Evolutionary conservation across 371 early-diverging fungal genomes (phyloP).

Genomic region (Lichtheimia ramosa): DNA sequence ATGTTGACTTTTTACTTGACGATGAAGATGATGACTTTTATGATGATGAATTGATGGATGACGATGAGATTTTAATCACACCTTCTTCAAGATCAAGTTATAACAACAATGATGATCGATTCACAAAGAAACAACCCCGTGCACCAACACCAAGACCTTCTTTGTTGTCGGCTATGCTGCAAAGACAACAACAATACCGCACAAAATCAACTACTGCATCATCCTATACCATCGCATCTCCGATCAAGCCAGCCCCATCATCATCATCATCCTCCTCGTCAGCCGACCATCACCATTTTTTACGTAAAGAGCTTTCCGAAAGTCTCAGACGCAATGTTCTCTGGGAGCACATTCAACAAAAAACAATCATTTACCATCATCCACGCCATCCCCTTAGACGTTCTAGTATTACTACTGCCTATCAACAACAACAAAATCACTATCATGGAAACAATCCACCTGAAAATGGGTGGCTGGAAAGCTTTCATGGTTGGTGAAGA

Average conservation of each 20-base stretch:
- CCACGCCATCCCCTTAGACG: neutral
- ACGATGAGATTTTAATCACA: slow-evolving; percentile 14
- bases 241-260: neutral
- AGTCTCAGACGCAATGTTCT: slow-evolving; percentile 26
- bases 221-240: slow-evolving; percentile 4
- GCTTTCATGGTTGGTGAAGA: slow-evolving; percentile 24
- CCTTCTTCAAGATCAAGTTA: neutral
- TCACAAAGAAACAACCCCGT: slow-evolving; percentile 19
- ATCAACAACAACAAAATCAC: neutral
- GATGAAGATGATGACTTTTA: slow-evolving; percentile 10
- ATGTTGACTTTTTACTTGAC: slow-evolving; percentile 13
- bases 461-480: slow-evolving; percentile 21
- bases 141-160: slow-evolving; percentile 17
- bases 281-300: slow-evolving; percentile 10
- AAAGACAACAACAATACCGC: slow-evolving; percentile 4
- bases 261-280: slow-evolving; percentile 9
- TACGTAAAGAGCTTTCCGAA: slow-evolving; percentile 21
- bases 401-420: neutral
- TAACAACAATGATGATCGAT: slow-evolving; percentile 9
- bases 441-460: slow-evolving; percentile 17
- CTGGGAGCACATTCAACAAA: slow-evolving; percentile 31
- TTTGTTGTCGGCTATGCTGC: slow-evolving; percentile 17
- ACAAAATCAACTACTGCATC: slow-evolving; percentile 1
- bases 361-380: slow-evolving; percentile 15
- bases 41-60: slow-evolving; percentile 13